phyloP scores from a whole-genome alignment of 768 basidiomycete species.

The Dioszegia crocea region DNA sequence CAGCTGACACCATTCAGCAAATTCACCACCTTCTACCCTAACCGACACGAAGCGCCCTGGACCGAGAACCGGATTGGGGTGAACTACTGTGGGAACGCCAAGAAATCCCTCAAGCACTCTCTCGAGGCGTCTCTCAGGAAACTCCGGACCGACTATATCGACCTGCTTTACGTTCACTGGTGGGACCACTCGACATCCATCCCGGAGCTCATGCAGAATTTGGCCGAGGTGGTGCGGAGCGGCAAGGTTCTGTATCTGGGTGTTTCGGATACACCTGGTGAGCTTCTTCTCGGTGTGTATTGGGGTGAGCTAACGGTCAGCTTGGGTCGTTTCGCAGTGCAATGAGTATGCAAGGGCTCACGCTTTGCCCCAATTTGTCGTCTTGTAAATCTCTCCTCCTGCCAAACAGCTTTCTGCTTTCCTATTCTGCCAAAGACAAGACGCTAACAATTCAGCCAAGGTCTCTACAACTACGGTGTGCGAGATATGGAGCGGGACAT shows the following conservation, averaged over 20 bases:
- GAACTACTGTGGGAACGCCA: conserved; percentile 56
- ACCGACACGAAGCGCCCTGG: conserved; percentile 15
- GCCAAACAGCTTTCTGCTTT: no score
- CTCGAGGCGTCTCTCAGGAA: conserved; percentile 37
- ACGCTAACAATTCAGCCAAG: conserved; percentile 20
- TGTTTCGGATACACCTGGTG: conserved; percentile 38
- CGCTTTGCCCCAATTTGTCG: conserved; percentile 56
- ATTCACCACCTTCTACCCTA: conserved; percentile 24
- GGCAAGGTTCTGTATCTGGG: conserved; percentile 53
- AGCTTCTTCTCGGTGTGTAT: not conserved
- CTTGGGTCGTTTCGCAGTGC: conserved; percentile 33
- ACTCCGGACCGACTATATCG: conserved; percentile 37
- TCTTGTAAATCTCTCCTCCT: conserved; percentile 59
- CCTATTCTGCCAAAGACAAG: not conserved
- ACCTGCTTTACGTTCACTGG: conserved; percentile 41
- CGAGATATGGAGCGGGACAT: conserved; percentile 59
- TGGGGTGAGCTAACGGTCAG: not conserved
- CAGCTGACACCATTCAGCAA: conserved; percentile 12
- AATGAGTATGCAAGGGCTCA: conserved; percentile 58
- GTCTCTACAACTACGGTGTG: conserved; percentile 22
- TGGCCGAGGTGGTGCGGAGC: conserved; percentile 56
- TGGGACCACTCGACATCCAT: conserved; percentile 58
- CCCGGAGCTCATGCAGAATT: conserved; percentile 59
- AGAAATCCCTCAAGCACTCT: conserved; percentile 54
- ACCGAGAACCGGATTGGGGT: conserved; percentile 20